Evolutionary conservation across 1,139 yeast genomes (phyloP).

Genomic region (Schwanniomyces etchellsii): DNA sequence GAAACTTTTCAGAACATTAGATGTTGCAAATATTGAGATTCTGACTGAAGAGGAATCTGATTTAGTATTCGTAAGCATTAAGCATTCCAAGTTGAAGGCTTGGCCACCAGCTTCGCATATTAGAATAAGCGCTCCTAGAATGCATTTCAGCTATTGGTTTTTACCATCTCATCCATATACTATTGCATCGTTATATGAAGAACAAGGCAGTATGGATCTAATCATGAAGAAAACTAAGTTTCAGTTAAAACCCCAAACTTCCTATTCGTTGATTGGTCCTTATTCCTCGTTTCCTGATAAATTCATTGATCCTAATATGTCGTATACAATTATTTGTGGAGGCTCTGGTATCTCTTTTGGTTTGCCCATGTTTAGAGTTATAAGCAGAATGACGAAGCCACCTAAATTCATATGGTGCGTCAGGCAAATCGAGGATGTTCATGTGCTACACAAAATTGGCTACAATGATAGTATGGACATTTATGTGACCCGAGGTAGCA

Average conservation of each 20-base stretch:
- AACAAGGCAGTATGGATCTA: slow-evolving; percentile 16
- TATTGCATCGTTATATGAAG: slow-evolving; percentile 12
- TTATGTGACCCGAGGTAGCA: slow-evolving; percentile 16
- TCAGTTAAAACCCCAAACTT: neutral
- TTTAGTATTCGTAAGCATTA: slow-evolving; percentile 20
- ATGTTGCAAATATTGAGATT: slow-evolving; percentile 8
- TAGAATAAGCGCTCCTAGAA: slow-evolving; percentile 12
- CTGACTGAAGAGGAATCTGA: slow-evolving; percentile 12
- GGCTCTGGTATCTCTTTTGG: slow-evolving; percentile 86
- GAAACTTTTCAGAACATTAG: slow-evolving; percentile 11
- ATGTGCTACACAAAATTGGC: slow-evolving; percentile 29
- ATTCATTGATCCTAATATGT: slow-evolving; percentile 37
- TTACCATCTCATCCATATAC: slow-evolving; percentile 40
- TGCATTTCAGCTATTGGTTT: slow-evolving; percentile 17
- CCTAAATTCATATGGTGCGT: slow-evolving; percentile 49
- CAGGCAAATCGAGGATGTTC: slow-evolving; percentile 35
- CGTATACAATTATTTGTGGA: slow-evolving; percentile 64
- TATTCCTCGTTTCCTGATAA: slow-evolving; percentile 21
- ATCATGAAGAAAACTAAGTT: slow-evolving; percentile 13
- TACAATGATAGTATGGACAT: slow-evolving; percentile 17
- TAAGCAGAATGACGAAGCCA: slow-evolving; percentile 12
- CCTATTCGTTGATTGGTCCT: slow-evolving; percentile 23
- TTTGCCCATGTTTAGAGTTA: slow-evolving; percentile 47
- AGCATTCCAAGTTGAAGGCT: slow-evolving; percentile 17
- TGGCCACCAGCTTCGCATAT: slow-evolving; percentile 32